Evolutionary conservation across 2,329 filamentous ascomycete genomes (phyloP), one percentile per base, ranked within the genome.

Genomic region (Nakataea oryzae): DNA sequence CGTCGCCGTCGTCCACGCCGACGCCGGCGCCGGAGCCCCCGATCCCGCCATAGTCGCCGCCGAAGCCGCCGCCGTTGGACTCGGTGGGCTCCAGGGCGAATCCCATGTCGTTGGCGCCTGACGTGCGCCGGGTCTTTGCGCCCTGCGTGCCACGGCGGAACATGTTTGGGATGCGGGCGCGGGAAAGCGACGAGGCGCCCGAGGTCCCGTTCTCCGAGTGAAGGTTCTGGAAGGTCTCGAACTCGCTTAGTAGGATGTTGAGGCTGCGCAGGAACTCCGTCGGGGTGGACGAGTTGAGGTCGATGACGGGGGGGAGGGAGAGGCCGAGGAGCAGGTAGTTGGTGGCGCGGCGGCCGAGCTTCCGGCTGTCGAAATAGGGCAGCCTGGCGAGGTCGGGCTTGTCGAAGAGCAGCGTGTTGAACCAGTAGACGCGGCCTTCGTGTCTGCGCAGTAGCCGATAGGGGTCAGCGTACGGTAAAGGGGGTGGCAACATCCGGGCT

Each of bases 371-470:
- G 71, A 96, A 93, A 71, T 91, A 96, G 57, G 93, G 87, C 78
- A 97, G 88, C 70, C 88, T 87, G 60, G 83, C 79, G 41, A 97
- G 81, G 73, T 96, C 91, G 32, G 84, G 75, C 69, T 91, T 89
- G 66, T 92, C 90, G 75, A 96, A 96, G 70, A 96, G 89, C 64
- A 96, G 85, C 0, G 95, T 97, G 76, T 97, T 97, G 80, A 97
- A 97, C 93, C 95, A 97, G 78, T 96, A 97, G 55, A 96, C 87
- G 63, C 91, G 87, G 64, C 93, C 93, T 76, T 97, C 92, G 72
- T 99, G 93, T 30, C 91, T 96, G 72, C 60, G 61, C 30, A 26
- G n/a, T 24, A 11, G 47, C 17, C 50, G 27, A 21, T 9, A 41
- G 34, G 54, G 27, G n/a, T 30, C 12, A 50, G 58, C 21, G n/a